These are phyloP conservation scores for Saprolegnia parasitica DNA, from an alignment of 352 stramenopile genomes.

Conservation along the genomic window DNA sequence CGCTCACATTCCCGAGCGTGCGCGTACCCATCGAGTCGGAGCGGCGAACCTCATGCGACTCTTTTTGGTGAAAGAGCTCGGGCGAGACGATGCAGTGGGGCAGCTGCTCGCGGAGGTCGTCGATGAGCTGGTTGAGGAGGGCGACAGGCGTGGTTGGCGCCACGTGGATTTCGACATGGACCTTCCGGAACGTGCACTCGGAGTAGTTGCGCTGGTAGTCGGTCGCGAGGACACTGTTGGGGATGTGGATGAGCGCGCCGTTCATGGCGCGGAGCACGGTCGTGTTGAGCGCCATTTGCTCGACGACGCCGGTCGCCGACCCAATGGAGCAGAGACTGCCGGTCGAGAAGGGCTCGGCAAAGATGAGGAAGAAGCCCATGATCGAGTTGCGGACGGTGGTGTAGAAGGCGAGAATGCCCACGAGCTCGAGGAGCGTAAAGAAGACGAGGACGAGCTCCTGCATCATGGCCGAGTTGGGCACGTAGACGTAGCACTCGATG, in stretches of 20 bases:
- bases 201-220: slow-evolving; percentile 63
- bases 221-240: slow-evolving; percentile 75
- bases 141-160: slow-evolving; percentile 37
- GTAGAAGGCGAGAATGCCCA: slow-evolving; percentile 57
- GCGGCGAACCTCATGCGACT: background rate
- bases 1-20: background rate
- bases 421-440: slow-evolving; percentile 49
- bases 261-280: slow-evolving; percentile 64
- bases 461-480: slow-evolving; percentile 49
- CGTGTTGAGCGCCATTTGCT: slow-evolving; percentile 65
- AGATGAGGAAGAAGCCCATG: slow-evolving; percentile 78
- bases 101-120: slow-evolving; percentile 30
- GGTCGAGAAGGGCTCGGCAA: slow-evolving; percentile 71
- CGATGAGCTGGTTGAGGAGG: slow-evolving; percentile 39
- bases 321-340: slow-evolving; percentile 58
- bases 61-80: slow-evolving; percentile 9
- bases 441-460: slow-evolving; percentile 67
- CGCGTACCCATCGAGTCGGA: background rate
- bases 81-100: slow-evolving; percentile 9
- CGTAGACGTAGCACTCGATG: slow-evolving; percentile 82
- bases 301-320: slow-evolving; percentile 54
- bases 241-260: slow-evolving; percentile 67
- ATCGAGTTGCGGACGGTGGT: slow-evolving; percentile 70
- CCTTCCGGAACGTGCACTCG: slow-evolving; percentile 42
- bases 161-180: slow-evolving; percentile 37